Conservation (phyloP, 2,329 filamentous ascomycete genomes). For the Cordyceps farinosa region DNA sequence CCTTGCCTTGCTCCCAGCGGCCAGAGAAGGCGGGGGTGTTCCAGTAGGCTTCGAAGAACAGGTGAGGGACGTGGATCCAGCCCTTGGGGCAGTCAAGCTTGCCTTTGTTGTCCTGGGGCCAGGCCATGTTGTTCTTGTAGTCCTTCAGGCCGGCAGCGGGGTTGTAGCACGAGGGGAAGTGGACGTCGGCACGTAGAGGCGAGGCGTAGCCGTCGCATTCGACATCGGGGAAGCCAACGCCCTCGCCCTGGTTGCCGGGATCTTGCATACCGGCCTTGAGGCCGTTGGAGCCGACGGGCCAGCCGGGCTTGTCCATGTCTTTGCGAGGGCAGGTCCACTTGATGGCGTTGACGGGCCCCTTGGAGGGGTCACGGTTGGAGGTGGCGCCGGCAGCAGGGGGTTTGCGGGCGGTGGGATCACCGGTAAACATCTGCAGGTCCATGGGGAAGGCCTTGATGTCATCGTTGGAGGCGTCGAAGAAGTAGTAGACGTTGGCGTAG, state of each 20-base stretch:
- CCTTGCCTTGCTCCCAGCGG: constrained; percentile 53
- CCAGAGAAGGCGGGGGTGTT: constrained; percentile 50
- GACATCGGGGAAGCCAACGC: constrained; percentile 65
- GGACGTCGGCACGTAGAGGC: constrained; percentile 62
- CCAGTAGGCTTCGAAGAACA: constrained; percentile 61
- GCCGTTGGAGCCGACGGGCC: constrained; percentile 53
- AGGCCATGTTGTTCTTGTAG: constrained; percentile 64
- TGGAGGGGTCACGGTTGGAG: constrained; percentile 48
- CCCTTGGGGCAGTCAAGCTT: constrained; percentile 53
- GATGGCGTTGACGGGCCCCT: constrained; percentile 50
- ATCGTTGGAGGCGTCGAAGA: constrained; percentile 63
- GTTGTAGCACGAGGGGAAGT: constrained; percentile 74
- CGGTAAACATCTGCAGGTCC: constrained; percentile 68
- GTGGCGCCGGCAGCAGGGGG: constrained; percentile 52
- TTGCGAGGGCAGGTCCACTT: constrained; percentile 59
- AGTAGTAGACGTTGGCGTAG: constrained; percentile 76
- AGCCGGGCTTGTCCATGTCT: constrained; percentile 47
- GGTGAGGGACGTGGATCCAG: constrained; percentile 52
- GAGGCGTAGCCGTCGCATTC: constrained; percentile 63
- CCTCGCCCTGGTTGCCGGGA: constrained; percentile 51
- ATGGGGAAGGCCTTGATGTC: constrained; percentile 66
- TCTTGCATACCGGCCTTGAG: constrained; percentile 52
- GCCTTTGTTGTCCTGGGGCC: constrained; percentile 49
- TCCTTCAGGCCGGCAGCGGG: constrained; percentile 56
- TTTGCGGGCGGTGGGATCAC: constrained; percentile 56